phyloP scores from a whole-genome alignment of 2,329 filamentous ascomycete species.

The Monosporascus sp. region DNA sequence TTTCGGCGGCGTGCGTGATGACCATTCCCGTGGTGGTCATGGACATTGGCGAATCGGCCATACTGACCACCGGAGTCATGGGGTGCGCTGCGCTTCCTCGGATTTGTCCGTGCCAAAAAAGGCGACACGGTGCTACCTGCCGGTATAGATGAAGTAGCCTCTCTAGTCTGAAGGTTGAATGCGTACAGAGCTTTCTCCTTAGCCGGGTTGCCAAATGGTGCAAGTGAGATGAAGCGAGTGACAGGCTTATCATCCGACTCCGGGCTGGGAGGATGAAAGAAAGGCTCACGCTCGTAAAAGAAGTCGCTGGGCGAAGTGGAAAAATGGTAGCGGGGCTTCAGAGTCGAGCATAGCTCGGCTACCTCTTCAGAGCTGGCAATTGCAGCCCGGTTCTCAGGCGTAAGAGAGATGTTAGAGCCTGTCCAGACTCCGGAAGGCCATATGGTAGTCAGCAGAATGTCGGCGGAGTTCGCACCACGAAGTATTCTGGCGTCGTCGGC shows the following conservation, averaged over 20 bases:
- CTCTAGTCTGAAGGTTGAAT: slow-evolving; percentile 64
- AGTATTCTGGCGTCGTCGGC: slow-evolving; percentile 71
- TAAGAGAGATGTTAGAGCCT: slow-evolving; percentile 60
- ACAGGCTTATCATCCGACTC: slow-evolving; percentile 50
- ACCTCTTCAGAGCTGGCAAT: slow-evolving; percentile 60
- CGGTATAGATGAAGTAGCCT: slow-evolving; percentile 58
- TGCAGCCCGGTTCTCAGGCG: slow-evolving; percentile 45
- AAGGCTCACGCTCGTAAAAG: slow-evolving; percentile 90
- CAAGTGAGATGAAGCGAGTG: slow-evolving; percentile 88
- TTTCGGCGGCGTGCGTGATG: slow-evolving; percentile 41
- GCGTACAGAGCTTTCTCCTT: slow-evolving; percentile 83
- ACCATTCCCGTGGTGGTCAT: slow-evolving; percentile 40
- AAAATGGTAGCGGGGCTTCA: slow-evolving; percentile 93
- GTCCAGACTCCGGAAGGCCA: slow-evolving; percentile 75
- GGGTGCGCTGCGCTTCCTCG: slow-evolving; percentile 53
- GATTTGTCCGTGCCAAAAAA: slow-evolving; percentile 43
- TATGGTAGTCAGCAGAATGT: slow-evolving; percentile 80
- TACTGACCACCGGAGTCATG: slow-evolving; percentile 40
- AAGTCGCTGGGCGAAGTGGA: slow-evolving; percentile 59
- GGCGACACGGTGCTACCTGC: slow-evolving; percentile 72
- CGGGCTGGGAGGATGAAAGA: slow-evolving; percentile 59
- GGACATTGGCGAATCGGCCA: slow-evolving; percentile 48
- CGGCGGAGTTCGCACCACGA: slow-evolving; percentile 69
- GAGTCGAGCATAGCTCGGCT: slow-evolving; percentile 68
- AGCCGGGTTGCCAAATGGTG: slow-evolving; percentile 65